These are phyloP conservation scores for Cairneyella variabilis DNA, from an alignment of 495 filamentous ascomycete species.

Conservation along the genomic window DNA sequence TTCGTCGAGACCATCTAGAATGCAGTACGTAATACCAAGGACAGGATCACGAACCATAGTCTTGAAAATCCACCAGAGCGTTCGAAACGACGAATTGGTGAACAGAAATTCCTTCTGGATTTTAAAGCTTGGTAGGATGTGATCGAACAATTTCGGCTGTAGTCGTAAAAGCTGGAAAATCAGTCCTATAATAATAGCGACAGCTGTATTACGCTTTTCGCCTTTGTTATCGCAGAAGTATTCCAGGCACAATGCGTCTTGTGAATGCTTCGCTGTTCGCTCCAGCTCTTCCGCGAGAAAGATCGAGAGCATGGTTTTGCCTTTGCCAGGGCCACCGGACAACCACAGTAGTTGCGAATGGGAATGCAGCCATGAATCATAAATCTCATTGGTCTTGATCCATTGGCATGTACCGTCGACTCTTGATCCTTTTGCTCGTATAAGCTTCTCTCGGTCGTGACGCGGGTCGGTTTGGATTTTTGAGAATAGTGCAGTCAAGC, in stretches of 20 bases:
- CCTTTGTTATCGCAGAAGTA: constrained; percentile 41
- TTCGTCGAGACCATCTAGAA: constrained; percentile 46
- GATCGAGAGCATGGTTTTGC: constrained; percentile 47
- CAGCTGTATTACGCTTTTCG: constrained; percentile 38
- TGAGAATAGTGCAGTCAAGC: too few species aligned
- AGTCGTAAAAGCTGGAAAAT: constrained; percentile 14
- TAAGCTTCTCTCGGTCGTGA: constrained; percentile 35
- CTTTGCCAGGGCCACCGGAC: too few species aligned
- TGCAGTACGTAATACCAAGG: constrained; percentile 30
- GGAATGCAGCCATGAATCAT: constrained; percentile 35
- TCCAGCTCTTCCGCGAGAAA: constrained; percentile 42
- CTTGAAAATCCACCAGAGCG: constrained; percentile 28
- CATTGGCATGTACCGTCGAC: constrained; percentile 44
- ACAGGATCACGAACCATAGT: constrained; percentile 28
- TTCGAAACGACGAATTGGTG: constrained; percentile 28
- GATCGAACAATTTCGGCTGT: not conserved
- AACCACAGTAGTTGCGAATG: constrained; percentile 38
- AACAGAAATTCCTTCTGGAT: not conserved
- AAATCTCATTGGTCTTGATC: constrained; percentile 35
- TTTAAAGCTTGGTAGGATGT: not conserved
- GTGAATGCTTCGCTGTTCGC: not conserved
- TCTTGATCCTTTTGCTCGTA: constrained; percentile 29
- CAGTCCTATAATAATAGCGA: constrained; percentile 36
- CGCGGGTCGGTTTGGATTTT: too few species aligned
- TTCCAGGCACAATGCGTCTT: constrained; percentile 25